Conservation (phyloP, 2,329 filamentous ascomycete species). For the Fonsecaea monophora region DNA sequence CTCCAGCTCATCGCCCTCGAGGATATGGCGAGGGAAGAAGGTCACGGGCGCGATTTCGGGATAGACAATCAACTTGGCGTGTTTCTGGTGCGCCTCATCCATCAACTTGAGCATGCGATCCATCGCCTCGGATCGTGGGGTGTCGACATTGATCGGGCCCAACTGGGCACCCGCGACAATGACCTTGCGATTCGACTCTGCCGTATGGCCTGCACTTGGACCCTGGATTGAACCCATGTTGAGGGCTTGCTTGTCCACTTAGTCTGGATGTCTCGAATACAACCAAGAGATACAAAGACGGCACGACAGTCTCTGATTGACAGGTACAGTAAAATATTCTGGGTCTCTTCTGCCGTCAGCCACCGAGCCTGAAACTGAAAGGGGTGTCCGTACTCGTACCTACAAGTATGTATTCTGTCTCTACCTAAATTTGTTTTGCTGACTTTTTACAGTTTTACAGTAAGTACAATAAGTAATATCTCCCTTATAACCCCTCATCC, state of each 20-base stretch:
- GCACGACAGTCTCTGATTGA: not conserved
- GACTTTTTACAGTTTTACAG: too few species aligned
- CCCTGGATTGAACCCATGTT: slow-evolving; percentile 26
- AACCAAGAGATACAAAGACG: not conserved
- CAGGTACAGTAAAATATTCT: not conserved
- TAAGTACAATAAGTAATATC: too few species aligned
- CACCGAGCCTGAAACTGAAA: too few species aligned
- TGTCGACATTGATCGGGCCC: slow-evolving; percentile 55
- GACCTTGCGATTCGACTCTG: slow-evolving; percentile 45
- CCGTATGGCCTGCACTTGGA: slow-evolving; percentile 18
- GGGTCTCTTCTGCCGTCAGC: not conserved
- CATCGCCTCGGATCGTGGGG: slow-evolving; percentile 54
- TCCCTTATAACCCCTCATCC: too few species aligned
- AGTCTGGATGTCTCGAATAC: not conserved
- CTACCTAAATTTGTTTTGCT: too few species aligned
- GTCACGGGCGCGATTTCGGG: slow-evolving; percentile 64
- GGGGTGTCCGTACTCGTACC: too few species aligned
- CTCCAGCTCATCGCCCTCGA: slow-evolving; percentile 54
- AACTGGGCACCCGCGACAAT: slow-evolving; percentile 63
- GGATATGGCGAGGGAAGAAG: slow-evolving; percentile 62
- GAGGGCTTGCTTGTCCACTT: not conserved
- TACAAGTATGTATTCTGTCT: too few species aligned
- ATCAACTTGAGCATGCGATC: slow-evolving; percentile 59
- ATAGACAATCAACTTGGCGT: slow-evolving; percentile 60
- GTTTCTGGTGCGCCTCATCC: slow-evolving; percentile 52